phyloP scores from a whole-genome alignment of 306 rosid genomes.

The Trifolium fragiferum region DNA sequence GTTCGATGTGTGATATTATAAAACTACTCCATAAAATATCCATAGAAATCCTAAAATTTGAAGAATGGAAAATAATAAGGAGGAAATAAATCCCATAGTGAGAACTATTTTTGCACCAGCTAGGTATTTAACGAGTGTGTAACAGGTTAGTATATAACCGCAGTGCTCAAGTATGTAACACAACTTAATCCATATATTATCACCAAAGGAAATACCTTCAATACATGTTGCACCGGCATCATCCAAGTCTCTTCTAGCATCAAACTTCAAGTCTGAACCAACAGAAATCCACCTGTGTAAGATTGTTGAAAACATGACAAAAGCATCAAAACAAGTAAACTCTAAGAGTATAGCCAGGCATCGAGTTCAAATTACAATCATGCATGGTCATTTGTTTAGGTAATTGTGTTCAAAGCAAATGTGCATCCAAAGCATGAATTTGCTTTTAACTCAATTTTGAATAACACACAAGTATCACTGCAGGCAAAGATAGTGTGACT shows the following conservation, averaged over 20 bases:
- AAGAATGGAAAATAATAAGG: background rate
- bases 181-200: conserved; percentile 24
- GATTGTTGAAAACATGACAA: conserved; percentile 47
- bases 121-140: conserved; percentile 1
- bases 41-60: conserved; percentile 15
- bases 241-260: conserved; percentile 96
- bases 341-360: conserved; percentile 23
- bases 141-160: conserved; percentile 20
- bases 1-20: conserved; percentile 11
- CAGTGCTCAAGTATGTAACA: background rate
- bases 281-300: conserved; percentile 97
- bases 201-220: conserved; percentile 60
- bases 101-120: background rate
- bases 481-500: conserved; percentile 38
- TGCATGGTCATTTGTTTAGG: background rate
- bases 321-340: conserved; percentile 46
- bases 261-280: conserved; percentile 99
- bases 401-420: conserved; percentile 9
- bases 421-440: conserved; percentile 29
- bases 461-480: conserved; percentile 25
- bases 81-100: background rate
- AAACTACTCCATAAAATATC: conserved; percentile 24
- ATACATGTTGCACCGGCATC: conserved; percentile 81
- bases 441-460: conserved; percentile 17
- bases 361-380: conserved; percentile 29